These are phyloP conservation scores for Backusella sp. DNA, from an alignment of 192 early-diverging fungal genomes.

Conservation along the genomic window DNA sequence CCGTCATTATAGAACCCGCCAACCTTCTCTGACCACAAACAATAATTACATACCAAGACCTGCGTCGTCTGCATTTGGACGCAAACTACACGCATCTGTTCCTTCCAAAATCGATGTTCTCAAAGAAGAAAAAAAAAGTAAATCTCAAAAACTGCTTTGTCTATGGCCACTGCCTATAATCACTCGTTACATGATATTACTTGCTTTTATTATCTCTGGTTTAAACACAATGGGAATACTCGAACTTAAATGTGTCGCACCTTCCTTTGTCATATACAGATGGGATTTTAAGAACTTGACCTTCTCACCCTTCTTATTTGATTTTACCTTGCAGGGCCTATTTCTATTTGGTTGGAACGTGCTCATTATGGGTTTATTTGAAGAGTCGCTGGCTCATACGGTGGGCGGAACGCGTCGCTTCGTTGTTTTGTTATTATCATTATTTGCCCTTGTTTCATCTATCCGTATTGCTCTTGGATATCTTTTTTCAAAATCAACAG, in stretches of 20 bases:
- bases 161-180: conserved; percentile 39
- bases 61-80: neutral
- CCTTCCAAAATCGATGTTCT: neutral
- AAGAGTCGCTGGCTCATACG: conserved; percentile 45
- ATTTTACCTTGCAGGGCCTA: conserved; percentile 19
- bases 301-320: conserved; percentile 38
- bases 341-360: conserved; percentile 44
- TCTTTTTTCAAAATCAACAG: conserved; percentile 50
- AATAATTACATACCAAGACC: neutral
- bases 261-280: conserved; percentile 27
- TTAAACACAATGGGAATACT: conserved; percentile 15
- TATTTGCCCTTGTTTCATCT: conserved; percentile 26
- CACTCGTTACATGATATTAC: conserved; percentile 31
- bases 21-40: neutral
- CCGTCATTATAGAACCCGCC: conserved; percentile 12
- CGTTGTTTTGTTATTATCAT: conserved; percentile 20
- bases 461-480: conserved; percentile 43
- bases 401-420: conserved; percentile 46
- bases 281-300: conserved; percentile 38
- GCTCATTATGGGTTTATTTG: conserved; percentile 51
- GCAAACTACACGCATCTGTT: neutral
- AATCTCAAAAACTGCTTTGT: conserved; percentile 35
- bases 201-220: conserved; percentile 27
- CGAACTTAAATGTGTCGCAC: conserved; percentile 24
- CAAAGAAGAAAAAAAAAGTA: conserved; percentile 19